Percentiles rank a stretch among this genome's conserved stretches.
Conservation (phyloP, 768 basidiomycete species). For the Plicaturopsis crispa region DNA sequence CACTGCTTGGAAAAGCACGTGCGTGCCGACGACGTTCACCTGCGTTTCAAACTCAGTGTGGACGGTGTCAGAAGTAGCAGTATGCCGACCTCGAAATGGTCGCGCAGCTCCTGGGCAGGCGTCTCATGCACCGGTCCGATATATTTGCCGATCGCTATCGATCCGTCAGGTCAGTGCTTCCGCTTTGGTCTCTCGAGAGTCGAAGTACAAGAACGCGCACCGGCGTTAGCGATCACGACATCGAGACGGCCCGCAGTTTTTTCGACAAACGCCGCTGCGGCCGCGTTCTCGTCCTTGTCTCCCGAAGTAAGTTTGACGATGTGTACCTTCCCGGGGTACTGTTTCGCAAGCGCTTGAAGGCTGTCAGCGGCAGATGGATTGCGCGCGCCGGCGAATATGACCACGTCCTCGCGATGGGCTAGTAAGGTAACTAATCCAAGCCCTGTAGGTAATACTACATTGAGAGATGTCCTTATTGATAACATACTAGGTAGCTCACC, state of each 20-base stretch:
- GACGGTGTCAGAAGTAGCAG: background rate
- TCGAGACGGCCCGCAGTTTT: constrained; percentile 1
- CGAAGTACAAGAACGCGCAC: background rate
- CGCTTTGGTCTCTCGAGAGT: background rate
- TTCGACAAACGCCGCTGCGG: background rate
- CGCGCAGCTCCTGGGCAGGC: constrained; percentile 1
- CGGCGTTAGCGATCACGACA: constrained; percentile 4
- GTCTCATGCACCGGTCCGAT: background rate
- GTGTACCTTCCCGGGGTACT: constrained; percentile 2
- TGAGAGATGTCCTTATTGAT: background rate
- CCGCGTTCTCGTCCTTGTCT: constrained; percentile 1
- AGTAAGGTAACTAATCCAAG: constrained; percentile 1
- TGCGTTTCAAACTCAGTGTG: background rate
- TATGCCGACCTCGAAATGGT: constrained; percentile 1
- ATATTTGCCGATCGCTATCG: constrained; percentile 1
- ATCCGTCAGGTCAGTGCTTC: background rate
- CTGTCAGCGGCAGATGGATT: background rate
- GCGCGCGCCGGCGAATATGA: constrained; percentile 2
- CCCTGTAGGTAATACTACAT: background rate
- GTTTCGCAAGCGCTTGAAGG: background rate
- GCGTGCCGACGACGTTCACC: constrained; percentile 1
- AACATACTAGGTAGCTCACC: background rate
- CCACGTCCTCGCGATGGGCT: background rate
- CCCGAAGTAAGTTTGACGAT: constrained; percentile 1
- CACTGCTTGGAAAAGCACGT: constrained; percentile 4